phyloP scores from a whole-genome alignment of 2,329 filamentous ascomycete genomes.

The Trichoderma atroviride region DNA sequence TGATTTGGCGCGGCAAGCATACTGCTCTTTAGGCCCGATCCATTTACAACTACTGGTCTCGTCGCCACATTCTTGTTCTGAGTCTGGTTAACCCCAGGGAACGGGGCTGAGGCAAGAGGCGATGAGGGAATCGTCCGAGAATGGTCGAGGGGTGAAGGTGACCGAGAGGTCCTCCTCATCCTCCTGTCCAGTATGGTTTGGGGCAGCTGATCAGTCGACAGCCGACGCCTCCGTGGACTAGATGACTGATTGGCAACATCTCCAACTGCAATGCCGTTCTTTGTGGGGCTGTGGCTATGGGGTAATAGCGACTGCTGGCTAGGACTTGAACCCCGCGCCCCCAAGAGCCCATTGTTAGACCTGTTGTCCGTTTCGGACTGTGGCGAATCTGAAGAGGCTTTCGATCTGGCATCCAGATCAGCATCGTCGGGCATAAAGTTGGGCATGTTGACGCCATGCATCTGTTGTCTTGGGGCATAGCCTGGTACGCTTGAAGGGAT shows the following conservation, averaged over 20 bases:
- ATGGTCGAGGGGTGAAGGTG: conserved; percentile 59
- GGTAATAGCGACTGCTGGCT: conserved; percentile 33
- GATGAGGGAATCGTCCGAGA: conserved; percentile 45
- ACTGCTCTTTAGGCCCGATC: conserved; percentile 46
- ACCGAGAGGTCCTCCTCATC: conserved; percentile 57
- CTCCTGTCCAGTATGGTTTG: conserved; percentile 57
- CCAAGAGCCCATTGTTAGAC: conserved; percentile 33
- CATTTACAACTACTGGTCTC: conserved; percentile 58
- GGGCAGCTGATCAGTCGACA: conserved; percentile 58
- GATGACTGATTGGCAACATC: conserved; percentile 46
- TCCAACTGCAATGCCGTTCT: conserved; percentile 51
- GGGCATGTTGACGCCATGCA: conserved; percentile 54
- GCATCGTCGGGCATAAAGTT: conserved; percentile 60
- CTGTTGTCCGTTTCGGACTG: conserved; percentile 51
- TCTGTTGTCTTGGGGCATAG: conserved; percentile 45
- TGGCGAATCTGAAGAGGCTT: conserved; percentile 48
- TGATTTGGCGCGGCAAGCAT: conserved; percentile 31
- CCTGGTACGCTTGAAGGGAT: conserved; percentile 43
- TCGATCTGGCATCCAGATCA: conserved; percentile 51
- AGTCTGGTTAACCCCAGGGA: conserved; percentile 35
- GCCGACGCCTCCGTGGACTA: conserved; percentile 47
- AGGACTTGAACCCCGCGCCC: conserved; percentile 33
- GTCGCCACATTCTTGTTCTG: conserved; percentile 42
- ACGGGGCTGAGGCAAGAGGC: conserved; percentile 43
- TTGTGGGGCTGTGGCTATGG: conserved; percentile 30